Evolutionary conservation across 345 rosid genomes (phyloP), one percentile per base, ranked within the genome.

Genomic region (Citrus unshiu): DNA sequence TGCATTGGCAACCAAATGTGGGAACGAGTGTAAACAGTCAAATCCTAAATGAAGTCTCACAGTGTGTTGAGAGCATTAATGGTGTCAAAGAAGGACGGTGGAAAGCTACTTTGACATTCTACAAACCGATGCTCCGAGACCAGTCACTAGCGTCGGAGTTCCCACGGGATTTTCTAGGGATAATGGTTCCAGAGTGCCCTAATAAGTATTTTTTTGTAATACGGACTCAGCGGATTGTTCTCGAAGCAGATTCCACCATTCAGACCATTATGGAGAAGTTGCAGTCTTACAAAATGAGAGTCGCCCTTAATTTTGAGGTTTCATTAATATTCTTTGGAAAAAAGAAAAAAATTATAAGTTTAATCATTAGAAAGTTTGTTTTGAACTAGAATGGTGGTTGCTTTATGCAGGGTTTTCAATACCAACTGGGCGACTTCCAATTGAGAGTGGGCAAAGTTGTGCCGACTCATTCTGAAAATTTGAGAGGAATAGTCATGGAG

Each of bases 401-500:
- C 35, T 74, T 29, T 37, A n/a, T 86, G 80, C 69, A 93, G 95
- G 98, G 99, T 7, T 89, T 89, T 88, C 97, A 93, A 78, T 93
- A 92, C 85, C 96, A 89, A 34, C 88, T 95, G 14, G 97, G 97
- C 27, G 99, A 95, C 80, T 93, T 93, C 76, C 87, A 92, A 34
- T 85, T 95, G 82, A 86, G 99, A 86, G 94, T 93, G 65, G 96
- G 99, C 69, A 95, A 95, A 83, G 96, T 95, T 70, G 93, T 87
- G 61, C 91, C 97, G 9, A 89, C 84, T 73, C 95, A 89, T 78
- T 91, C 95, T 2, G 98, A 92, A 85, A 94, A 79, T 84, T 83
- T 96, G 85, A 85, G 99, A 85, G 98, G 97, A 71, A 94, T 94
- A 37, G 89, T 96, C 4, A 90, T 96, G 98, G 99, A 94, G 99